Base-by-base conservation (phyloP, 176 grass and related monocot species). In the Secale cereale region DNA sequence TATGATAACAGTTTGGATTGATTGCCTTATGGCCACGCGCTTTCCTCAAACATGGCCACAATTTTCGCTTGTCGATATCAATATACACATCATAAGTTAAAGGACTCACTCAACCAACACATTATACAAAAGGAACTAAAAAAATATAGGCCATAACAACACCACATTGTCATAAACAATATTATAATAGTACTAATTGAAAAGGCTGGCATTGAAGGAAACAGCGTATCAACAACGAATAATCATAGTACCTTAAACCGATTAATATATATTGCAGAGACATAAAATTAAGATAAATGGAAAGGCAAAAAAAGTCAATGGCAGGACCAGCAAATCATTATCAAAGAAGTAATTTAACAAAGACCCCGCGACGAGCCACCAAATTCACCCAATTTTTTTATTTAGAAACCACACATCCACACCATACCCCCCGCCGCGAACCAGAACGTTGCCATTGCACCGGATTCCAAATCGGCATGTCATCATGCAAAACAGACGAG, bases 301-400 rank as follows among this genome's bases (percentile, higher is more conserved):
- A 27, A 65, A 35, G 35, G 48, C 31, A 37, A 37, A 22, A 22
- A 5, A 0, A 27, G 23, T 37, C 56, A 76, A 65, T 30, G 59
- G 32, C 7, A 17, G 50, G 39, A 48, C 59, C 39, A 16, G 29
- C 9, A 36, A 41, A 36, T 70, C 50, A 66, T 50, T 32, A 70
- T 23, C 25, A 19, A 30, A 26, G 43, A 31, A 70, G 26, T 16
- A 57, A 77, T 85, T 59, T 37, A 85, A 85, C n/a, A 85, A 85
- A 78, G 32, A 85, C 31, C 40, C 17, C 37, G 5, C 10, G 35
- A 30, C 10, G 37, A 45, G 12, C 35, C 81, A 75, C 69, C 30
- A 77, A 77, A 76, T 67, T 29, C 10, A 28, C 30, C 61, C 5
- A 8, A 14, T 15, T 46, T 46, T 45, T 46, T 46, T n/a, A n/a